Percentiles rank a stretch among this genome's conserved stretches.
Evolutionary conservation across 257 asterid genomes (phyloP).

Genomic region (Gentiana dahurica): DNA sequence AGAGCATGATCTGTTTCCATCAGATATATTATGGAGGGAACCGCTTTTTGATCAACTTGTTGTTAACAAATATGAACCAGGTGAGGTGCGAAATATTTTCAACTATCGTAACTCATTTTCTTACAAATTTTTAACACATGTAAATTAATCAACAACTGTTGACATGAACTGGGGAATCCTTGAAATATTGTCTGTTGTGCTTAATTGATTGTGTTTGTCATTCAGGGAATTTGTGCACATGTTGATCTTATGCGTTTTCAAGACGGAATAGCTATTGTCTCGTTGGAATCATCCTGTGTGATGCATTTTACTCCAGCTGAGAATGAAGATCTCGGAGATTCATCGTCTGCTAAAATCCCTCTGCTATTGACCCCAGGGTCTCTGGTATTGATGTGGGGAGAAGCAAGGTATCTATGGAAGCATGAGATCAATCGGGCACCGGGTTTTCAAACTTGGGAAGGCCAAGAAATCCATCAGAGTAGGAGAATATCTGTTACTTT

Average conservation of each 20-base stretch:
- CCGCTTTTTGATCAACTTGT: conserved; percentile 83
- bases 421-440: conserved; percentile 79
- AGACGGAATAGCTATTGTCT: conserved; percentile 80
- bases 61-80: conserved; percentile 75
- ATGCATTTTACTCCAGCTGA: conserved; percentile 60
- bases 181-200: too few relatives aligned
- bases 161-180: not conserved
- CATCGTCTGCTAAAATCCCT: conserved; percentile 27
- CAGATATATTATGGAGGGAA: conserved; percentile 58
- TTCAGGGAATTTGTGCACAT: conserved; percentile 82
- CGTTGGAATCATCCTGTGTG: conserved; percentile 67
- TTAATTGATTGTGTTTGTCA: not conserved
- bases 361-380: conserved; percentile 68
- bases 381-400: conserved; percentile 72
- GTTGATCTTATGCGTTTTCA: conserved; percentile 87
- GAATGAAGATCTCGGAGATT: not conserved
- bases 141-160: not conserved
- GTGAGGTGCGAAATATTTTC: conserved; percentile 57
- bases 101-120: not conserved
- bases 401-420: conserved; percentile 78
- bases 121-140: not conserved
- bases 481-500: conserved; percentile 67
- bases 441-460: conserved; percentile 67
- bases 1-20: conserved; percentile 30
- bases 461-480: conserved; percentile 49